These are phyloP conservation scores for Chlamydomonas eustigma DNA, from an alignment of 139 green algal species.

Conservation along the genomic window DNA sequence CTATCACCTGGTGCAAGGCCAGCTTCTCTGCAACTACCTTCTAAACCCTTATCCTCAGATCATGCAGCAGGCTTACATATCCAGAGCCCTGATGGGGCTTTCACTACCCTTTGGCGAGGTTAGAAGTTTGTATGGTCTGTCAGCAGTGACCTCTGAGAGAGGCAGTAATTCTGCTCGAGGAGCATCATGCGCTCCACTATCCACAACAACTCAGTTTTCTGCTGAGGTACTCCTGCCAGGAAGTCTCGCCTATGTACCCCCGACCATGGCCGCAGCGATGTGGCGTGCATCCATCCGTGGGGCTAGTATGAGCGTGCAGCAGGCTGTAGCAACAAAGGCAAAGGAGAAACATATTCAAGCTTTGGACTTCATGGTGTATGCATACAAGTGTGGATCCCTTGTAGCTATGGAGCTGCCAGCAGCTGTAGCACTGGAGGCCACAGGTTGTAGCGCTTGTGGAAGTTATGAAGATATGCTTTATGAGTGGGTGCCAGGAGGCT, in stretches of 20 bases:
- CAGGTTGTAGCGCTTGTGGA: no score
- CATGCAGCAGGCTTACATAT: neutral
- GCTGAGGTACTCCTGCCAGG: no score
- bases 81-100: neutral
- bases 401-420: no score
- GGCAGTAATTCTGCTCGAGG: neutral
- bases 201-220: no score
- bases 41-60: neutral
- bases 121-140: neutral
- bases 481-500: no score
- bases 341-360: neutral
- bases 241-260: neutral
- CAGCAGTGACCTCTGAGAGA: neutral
- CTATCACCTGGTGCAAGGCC: neutral
- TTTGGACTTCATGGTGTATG: no score
- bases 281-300: neutral
- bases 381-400: no score
- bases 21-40: neutral
- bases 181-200: no score
- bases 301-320: neutral
- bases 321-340: neutral
- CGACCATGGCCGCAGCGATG: neutral
- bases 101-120: neutral
- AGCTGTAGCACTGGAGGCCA: no score
- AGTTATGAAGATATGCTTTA: no score